Conservation (phyloP, 2,329 filamentous ascomycete species). For the Alternaria sp. region DNA sequence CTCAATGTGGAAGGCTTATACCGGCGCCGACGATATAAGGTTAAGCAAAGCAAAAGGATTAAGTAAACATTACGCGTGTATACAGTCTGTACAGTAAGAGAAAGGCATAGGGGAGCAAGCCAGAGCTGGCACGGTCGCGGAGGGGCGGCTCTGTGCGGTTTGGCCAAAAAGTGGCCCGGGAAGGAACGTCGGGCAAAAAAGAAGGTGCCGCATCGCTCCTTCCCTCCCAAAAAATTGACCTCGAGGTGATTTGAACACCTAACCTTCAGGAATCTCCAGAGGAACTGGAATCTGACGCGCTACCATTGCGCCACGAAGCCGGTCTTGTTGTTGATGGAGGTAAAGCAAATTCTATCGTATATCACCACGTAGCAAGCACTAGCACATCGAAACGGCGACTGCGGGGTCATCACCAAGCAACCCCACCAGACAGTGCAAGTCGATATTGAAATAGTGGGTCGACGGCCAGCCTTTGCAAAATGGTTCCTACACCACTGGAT, state of each 20-base stretch:
- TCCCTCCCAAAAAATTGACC: constrained; percentile 1
- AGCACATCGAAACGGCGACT: neutral
- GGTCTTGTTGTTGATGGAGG: constrained; percentile 1
- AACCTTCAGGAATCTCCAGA: constrained; percentile 18
- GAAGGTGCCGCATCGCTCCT: neutral
- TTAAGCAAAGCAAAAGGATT: neutral
- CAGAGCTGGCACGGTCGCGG: neutral
- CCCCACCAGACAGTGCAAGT: neutral
- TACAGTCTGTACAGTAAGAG: neutral
- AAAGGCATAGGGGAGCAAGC: neutral
- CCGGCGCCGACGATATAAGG: neutral
- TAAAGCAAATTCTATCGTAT: neutral
- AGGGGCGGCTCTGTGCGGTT: neutral
- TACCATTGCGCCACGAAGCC: constrained; percentile 21
- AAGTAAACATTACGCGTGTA: neutral
- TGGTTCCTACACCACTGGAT: neutral
- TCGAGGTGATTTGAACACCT: constrained; percentile 21
- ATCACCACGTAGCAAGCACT: too few relatives aligned
- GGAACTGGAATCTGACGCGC: constrained; percentile 19
- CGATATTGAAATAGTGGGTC: neutral
- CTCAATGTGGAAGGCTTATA: neutral
- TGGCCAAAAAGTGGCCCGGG: neutral
- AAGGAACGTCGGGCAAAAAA: neutral
- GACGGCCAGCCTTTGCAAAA: neutral
- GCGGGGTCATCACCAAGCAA: neutral